A percentile compares a stretch with the other conserved stretches of the same genome.
phyloP scores from a whole-genome alignment of 106 monocot species.

The Allium cepa region DNA sequence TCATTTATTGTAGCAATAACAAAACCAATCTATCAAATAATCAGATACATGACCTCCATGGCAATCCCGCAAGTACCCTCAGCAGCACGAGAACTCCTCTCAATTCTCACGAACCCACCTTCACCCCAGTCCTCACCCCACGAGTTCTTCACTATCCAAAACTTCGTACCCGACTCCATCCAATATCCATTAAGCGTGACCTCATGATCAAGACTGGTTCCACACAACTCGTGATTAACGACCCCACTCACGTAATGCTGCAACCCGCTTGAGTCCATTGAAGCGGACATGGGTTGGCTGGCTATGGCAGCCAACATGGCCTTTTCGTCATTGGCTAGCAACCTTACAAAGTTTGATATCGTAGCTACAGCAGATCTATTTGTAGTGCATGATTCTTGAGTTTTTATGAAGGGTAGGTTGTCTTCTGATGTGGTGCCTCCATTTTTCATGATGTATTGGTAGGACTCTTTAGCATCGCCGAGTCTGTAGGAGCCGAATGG shows the following conservation, averaged over 20 bases:
- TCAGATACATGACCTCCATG: too few species aligned
- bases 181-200: slow-evolving; percentile 39
- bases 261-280: slow-evolving; percentile 31
- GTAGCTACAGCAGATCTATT: slow-evolving; percentile 4
- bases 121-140: too few species aligned
- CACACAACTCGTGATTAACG: slow-evolving; percentile 25
- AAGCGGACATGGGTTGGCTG: slow-evolving; percentile 35
- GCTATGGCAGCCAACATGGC: slow-evolving; percentile 23
- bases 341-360: slow-evolving; percentile 22
- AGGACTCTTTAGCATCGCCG: neutral
- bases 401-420: slow-evolving; percentile 21
- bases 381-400: slow-evolving; percentile 7
- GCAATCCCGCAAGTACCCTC: slow-evolving; percentile 49
- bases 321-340: slow-evolving; percentile 16
- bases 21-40: neutral
- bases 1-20: too few species aligned
- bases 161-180: slow-evolving; percentile 10
- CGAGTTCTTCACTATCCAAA: too few species aligned
- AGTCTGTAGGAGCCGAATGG: too few species aligned
- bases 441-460: slow-evolving; percentile 20
- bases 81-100: slow-evolving; percentile 6
- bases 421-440: slow-evolving; percentile 20
- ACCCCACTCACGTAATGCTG: slow-evolving; percentile 28
- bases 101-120: slow-evolving; percentile 34
- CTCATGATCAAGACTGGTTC: slow-evolving; percentile 28